Conservation (phyloP, 2,329 filamentous ascomycete genomes). For the Mariannaea elegans region DNA sequence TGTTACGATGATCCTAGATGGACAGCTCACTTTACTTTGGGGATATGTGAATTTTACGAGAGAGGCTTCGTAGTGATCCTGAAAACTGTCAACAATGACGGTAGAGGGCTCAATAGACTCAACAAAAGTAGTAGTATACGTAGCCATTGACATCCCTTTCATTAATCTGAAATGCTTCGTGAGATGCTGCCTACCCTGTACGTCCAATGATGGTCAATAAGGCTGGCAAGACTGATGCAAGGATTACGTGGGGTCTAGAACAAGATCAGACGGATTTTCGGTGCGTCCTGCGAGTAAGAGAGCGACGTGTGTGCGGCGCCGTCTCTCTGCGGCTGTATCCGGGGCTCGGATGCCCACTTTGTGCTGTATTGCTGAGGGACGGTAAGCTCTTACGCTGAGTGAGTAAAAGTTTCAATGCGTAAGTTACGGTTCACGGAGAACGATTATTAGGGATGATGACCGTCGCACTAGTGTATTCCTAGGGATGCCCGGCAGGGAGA, state of each 20-base stretch:
- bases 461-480: no score
- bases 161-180: neutral
- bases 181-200: neutral
- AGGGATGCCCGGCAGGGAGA: no score
- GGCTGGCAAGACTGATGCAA: neutral
- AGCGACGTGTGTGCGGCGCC: constrained; percentile 22
- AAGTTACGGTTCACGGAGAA: no score
- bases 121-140: no score
- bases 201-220: neutral
- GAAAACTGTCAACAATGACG: neutral
- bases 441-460: no score
- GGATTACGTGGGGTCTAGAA: neutral
- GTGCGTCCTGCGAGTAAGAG: constrained; percentile 10
- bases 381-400: constrained; percentile 21
- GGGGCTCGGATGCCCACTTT: constrained; percentile 6
- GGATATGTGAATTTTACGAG: neutral
- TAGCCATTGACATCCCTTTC: no score
- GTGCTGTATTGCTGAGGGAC: constrained; percentile 23
- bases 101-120: no score
- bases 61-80: neutral
- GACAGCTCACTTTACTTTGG: constrained; percentile 5
- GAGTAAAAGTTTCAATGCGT: constrained; percentile 3
- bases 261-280: constrained; percentile 4
- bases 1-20: constrained; percentile 6
- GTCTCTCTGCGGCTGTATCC: constrained; percentile 22